These are phyloP conservation scores for Cyclotella cryptica DNA, from an alignment of 108 stramenopile species.

Conservation along the genomic window DNA sequence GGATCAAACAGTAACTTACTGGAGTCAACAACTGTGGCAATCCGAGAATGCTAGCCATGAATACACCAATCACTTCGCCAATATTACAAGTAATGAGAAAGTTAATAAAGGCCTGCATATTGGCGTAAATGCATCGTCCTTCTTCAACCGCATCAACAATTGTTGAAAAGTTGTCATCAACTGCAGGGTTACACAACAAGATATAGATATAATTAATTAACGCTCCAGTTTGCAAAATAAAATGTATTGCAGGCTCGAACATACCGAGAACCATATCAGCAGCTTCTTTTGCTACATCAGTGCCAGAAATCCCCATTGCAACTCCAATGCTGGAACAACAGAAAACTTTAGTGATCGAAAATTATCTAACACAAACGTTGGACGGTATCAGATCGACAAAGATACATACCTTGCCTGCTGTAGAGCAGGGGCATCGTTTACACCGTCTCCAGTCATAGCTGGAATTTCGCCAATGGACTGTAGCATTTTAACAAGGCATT, in stretches of 20 bases:
- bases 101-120: slow-evolving; percentile 98
- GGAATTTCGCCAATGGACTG: slow-evolving; percentile 89
- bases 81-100: slow-evolving; percentile 98
- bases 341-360: no score
- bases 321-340: slow-evolving; percentile 73
- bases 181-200: slow-evolving; percentile 19
- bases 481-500: slow-evolving; percentile 94
- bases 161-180: slow-evolving; percentile 69
- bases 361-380: no score
- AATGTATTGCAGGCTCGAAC: neutral
- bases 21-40: slow-evolving; percentile 96
- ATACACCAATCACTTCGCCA: slow-evolving; percentile 95
- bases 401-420: slow-evolving; percentile 81
- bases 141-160: slow-evolving; percentile 96
- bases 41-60: slow-evolving; percentile 91
- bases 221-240: neutral
- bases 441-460: slow-evolving; percentile 98
- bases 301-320: slow-evolving; percentile 93
- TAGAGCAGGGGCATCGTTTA: slow-evolving; percentile 99
- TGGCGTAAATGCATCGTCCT: slow-evolving; percentile 96
- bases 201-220: neutral
- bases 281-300: slow-evolving; percentile 82
- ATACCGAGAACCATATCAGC: slow-evolving; percentile 22
- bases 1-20: slow-evolving; percentile 62
- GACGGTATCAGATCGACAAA: no score